phyloP scores from a whole-genome alignment of 306 rosid species.

The Vigna mungo region DNA sequence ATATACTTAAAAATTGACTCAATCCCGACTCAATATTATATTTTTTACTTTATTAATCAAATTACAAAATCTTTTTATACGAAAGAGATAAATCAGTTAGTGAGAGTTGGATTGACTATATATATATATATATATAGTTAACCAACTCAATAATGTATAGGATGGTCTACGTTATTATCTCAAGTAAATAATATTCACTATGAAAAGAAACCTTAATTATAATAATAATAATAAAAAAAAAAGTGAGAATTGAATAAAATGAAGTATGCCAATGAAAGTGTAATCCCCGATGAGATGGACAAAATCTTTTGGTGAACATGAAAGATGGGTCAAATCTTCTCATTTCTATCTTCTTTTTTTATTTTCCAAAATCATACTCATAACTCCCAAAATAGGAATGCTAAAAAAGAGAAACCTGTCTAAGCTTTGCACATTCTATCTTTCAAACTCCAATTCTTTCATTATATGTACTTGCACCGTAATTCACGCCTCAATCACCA shows the following conservation, averaged over 20 bases:
- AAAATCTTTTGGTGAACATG: background rate
- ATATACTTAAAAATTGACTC: too few species aligned
- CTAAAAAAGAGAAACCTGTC: conserved; percentile 35
- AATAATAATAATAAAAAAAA: too few species aligned
- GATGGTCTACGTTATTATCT: too few species aligned
- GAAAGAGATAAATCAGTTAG: too few species aligned
- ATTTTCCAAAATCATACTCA: background rate
- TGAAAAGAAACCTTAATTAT: too few species aligned
- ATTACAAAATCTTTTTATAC: too few species aligned
- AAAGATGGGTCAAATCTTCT: conserved; percentile 19
- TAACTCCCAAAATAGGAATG: background rate
- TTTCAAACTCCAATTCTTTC: conserved; percentile 10
- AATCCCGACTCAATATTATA: too few species aligned
- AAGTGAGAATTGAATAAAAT: background rate
- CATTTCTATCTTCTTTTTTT: background rate
- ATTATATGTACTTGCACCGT: background rate
- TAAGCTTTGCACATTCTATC: background rate
- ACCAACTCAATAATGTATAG: too few species aligned
- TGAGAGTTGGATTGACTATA: too few species aligned
- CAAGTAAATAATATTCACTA: too few species aligned
- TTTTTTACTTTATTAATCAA: too few species aligned
- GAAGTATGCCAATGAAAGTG: background rate
- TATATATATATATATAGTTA: too few species aligned
- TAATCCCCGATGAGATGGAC: background rate
- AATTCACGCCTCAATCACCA: conserved; percentile 26